phyloP scores from a whole-genome alignment of 768 basidiomycete species.

The Lactarius psammicola region DNA sequence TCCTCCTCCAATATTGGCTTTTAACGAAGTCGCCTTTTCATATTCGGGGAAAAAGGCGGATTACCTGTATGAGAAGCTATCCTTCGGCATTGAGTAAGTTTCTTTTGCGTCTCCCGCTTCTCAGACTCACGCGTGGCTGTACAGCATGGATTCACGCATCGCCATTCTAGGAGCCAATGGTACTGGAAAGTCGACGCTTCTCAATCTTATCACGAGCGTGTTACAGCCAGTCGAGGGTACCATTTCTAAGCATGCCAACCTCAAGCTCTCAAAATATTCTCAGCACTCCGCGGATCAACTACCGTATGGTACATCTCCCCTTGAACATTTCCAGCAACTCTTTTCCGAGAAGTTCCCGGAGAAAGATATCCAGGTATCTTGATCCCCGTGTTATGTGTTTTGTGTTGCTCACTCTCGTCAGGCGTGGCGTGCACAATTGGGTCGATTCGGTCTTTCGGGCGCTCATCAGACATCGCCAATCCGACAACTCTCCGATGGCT shows the following conservation, averaged over 20 bases:
- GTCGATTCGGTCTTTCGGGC: conserved; percentile 93
- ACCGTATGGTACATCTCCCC: conserved; percentile 85
- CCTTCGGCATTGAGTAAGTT: conserved; percentile 95
- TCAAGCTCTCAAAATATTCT: conserved; percentile 98
- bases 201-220: conserved; percentile 82
- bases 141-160: conserved; percentile 88
- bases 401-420: conserved; percentile 36
- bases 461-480: conserved; percentile 93
- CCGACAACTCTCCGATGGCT: conserved; percentile 90
- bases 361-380: conserved; percentile 70
- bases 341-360: conserved; percentile 88
- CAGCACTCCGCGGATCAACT: conserved; percentile 99
- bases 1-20: conserved; percentile 96
- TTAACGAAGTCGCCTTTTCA: conserved; percentile 90
- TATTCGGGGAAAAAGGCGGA: conserved; percentile 90
- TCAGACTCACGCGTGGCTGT: conserved; percentile 17
- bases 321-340: conserved; percentile 88
- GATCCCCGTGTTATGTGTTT: conserved; percentile 12
- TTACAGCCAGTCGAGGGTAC: conserved; percentile 84
- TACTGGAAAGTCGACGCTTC: conserved; percentile 89
- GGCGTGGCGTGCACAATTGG: conserved; percentile 94
- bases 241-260: conserved; percentile 79
- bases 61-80: conserved; percentile 82
- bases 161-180: conserved; percentile 98
- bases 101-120: conserved; percentile 4